Percentiles rank a stretch among this genome's conserved stretches.
Conservation (phyloP, 768 basidiomycete genomes). For the Amylocystis lapponica region DNA sequence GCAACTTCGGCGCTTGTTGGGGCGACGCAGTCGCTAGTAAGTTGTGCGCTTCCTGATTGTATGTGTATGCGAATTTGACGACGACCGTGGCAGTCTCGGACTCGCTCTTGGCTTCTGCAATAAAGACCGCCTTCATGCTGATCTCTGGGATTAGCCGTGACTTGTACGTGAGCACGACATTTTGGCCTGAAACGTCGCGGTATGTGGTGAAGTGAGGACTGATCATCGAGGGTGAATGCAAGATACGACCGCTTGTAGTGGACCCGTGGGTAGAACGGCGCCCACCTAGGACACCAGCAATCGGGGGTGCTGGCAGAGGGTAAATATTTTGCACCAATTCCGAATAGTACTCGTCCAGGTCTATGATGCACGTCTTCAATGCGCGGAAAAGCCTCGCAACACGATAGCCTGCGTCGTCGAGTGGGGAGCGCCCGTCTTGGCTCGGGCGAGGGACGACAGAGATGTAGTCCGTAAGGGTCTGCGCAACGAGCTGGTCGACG, state of each 20-base stretch:
- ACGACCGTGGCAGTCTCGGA: not conserved
- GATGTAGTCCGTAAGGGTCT: constrained; percentile 13
- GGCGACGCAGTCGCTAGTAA: not conserved
- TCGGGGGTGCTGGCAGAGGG: not conserved
- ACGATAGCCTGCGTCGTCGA: not conserved
- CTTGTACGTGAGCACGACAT: constrained; percentile 2
- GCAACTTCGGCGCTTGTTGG: not conserved
- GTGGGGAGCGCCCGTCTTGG: not conserved
- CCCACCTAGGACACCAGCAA: not conserved
- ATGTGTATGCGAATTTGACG: constrained; percentile 1
- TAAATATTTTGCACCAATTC: not conserved
- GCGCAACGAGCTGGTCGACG: constrained; percentile 11
- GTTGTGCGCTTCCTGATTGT: not conserved
- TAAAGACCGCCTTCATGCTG: not conserved
- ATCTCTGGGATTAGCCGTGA: not conserved
- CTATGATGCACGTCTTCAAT: not conserved
- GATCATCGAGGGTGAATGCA: not conserved
- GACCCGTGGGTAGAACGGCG: not conserved
- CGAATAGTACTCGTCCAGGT: constrained; percentile 6
- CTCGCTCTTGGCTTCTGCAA: not conserved
- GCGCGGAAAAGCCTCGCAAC: constrained; percentile 6
- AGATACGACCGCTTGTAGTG: no score
- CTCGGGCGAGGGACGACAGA: constrained; percentile 1
- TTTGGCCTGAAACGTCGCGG: not conserved
- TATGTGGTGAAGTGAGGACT: constrained; percentile 2